Percentiles rank a stretch among this genome's conserved stretches.
Conservation (phyloP, 225 moss, liverwort and hornwort genomes). For the Pleurozium schreberi region DNA sequence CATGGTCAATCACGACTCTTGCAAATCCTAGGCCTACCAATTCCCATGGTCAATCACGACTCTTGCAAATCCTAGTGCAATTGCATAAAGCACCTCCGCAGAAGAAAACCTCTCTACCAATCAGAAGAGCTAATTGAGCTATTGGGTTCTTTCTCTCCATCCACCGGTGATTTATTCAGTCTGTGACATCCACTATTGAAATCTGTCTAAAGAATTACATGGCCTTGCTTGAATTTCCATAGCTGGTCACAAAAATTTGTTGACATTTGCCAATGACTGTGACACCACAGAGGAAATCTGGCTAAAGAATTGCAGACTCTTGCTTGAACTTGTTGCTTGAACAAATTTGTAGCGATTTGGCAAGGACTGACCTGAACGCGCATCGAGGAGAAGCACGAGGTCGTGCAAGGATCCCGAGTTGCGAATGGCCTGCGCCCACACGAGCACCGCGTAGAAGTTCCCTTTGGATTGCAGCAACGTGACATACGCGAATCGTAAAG, state of each 20-base stretch:
- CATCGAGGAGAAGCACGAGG: slow-evolving; percentile 60
- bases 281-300: not conserved
- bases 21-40: not conserved
- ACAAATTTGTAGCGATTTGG: not conserved
- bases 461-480: slow-evolving; percentile 52
- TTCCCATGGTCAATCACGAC: not conserved
- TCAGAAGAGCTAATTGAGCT: not conserved
- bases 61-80: not conserved
- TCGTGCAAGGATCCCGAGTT: slow-evolving; percentile 73
- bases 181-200: not conserved
- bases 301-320: not conserved
- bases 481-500: slow-evolving; percentile 55
- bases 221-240: not conserved
- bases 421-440: slow-evolving; percentile 80
- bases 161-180: not conserved
- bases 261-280: not conserved
- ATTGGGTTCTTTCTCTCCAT: not conserved
- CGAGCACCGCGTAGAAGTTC: slow-evolving; percentile 41
- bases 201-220: not conserved
- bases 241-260: not conserved
- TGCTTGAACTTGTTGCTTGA: not conserved
- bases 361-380: not conserved
- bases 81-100: not conserved
- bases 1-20: not conserved
- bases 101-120: not conserved